These are phyloP conservation scores for Polytrichum formosum DNA, from an alignment of 225 moss, liverwort and hornwort species.

Conservation along the genomic window DNA sequence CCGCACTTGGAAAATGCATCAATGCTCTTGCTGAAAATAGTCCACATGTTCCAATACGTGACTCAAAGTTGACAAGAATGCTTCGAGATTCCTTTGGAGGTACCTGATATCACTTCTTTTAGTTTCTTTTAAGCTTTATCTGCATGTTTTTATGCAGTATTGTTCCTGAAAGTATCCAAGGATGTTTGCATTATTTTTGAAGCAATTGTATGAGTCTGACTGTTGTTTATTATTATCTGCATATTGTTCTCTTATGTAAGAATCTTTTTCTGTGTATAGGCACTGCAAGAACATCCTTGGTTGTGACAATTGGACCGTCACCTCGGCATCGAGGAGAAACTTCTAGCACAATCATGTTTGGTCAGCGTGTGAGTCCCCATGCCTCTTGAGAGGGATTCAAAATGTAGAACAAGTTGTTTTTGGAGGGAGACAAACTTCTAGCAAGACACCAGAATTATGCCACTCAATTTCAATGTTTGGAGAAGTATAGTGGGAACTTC, in stretches of 20 bases:
- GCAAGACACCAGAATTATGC: too few species aligned
- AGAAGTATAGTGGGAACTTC: too few species aligned
- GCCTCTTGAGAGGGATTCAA: not conserved
- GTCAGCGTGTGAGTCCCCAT: slow-evolving; percentile 66
- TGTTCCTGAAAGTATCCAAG: too few species aligned
- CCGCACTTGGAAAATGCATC: slow-evolving; percentile 87
- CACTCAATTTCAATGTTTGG: too few species aligned
- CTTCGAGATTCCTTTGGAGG: slow-evolving; percentile 91
- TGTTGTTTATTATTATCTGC: not conserved
- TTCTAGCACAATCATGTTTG: slow-evolving; percentile 79
- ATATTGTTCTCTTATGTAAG: not conserved
- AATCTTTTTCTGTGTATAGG: slow-evolving; percentile 28
- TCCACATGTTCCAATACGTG: slow-evolving; percentile 84
- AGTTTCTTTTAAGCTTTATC: not conserved
- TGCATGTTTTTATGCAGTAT: too few species aligned
- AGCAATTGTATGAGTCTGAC: too few species aligned
- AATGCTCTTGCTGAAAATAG: slow-evolving; percentile 90
- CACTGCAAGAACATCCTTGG: slow-evolving; percentile 84
- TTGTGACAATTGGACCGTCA: slow-evolving; percentile 89
- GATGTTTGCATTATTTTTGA: too few species aligned
- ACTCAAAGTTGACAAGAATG: slow-evolving; percentile 83
- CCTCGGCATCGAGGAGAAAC: slow-evolving; percentile 89
- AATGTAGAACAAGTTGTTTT: too few species aligned
- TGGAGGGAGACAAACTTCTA: too few species aligned
- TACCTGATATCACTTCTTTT: not conserved